Conservation (phyloP, 2,329 filamentous ascomycete genomes). For the Zymoseptoria passerinii region DNA sequence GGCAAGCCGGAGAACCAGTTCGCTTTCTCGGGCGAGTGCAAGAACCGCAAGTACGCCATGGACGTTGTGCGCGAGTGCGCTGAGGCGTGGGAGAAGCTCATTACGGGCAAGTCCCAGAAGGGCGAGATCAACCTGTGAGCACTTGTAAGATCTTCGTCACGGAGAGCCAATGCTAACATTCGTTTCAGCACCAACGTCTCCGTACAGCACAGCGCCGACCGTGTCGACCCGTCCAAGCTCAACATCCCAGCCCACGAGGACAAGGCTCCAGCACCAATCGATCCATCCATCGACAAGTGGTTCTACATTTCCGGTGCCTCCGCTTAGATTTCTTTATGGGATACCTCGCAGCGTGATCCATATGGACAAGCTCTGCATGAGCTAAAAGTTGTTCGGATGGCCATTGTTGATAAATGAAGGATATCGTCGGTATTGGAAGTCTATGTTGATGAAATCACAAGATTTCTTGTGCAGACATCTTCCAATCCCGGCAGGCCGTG, state of each 20-base stretch:
- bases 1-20: slow-evolving; percentile 99
- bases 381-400: not conserved
- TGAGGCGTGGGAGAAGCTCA: slow-evolving; percentile 94
- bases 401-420: not conserved
- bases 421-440: not conserved
- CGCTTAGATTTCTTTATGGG: slow-evolving; percentile 26
- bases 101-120: slow-evolving; percentile 75
- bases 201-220: slow-evolving; percentile 64
- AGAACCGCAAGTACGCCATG: slow-evolving; percentile 99
- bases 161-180: not conserved
- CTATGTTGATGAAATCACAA: not conserved
- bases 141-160: not conserved
- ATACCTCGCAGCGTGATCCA: not conserved
- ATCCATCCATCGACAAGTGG: slow-evolving; percentile 98
- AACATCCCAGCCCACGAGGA: slow-evolving; percentile 74
- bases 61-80: slow-evolving; percentile 93
- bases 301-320: slow-evolving; percentile 98
- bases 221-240: slow-evolving; percentile 60
- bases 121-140: slow-evolving; percentile 77
- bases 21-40: slow-evolving; percentile 99
- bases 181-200: slow-evolving; percentile 65
- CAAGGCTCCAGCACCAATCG: slow-evolving; percentile 76
- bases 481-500: not conserved
- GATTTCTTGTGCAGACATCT: not conserved
- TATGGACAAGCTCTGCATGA: not conserved